Evolutionary conservation across 257 asterid species (phyloP).

Genomic region (Solanum ossicruentum): DNA sequence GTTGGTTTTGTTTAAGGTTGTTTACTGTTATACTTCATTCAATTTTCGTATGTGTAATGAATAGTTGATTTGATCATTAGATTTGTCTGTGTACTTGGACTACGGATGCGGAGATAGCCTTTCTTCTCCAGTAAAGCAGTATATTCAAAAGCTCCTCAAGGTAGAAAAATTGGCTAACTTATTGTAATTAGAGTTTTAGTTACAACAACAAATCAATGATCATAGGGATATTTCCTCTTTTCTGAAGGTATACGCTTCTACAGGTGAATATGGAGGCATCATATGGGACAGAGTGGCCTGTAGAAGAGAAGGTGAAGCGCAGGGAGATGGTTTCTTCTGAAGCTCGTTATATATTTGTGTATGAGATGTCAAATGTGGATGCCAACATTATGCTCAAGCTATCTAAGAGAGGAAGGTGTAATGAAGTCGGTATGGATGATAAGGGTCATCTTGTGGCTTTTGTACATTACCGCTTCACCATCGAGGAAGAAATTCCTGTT

Average conservation of each 20-base stretch:
- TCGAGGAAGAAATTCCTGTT: constrained; percentile 91
- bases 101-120: constrained; percentile 65
- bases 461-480: constrained; percentile 61
- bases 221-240: not conserved
- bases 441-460: constrained; percentile 53
- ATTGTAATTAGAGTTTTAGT: not conserved
- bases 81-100: constrained; percentile 40
- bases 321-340: constrained; percentile 74
- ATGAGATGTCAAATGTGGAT: constrained; percentile 31
- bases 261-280: constrained; percentile 79
- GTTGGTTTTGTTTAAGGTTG: not conserved
- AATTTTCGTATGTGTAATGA: not conserved
- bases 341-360: constrained; percentile 67
- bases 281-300: constrained; percentile 79
- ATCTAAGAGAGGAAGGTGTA: constrained; percentile 5
- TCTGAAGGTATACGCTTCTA: not conserved
- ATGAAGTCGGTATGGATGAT: constrained; percentile 17
- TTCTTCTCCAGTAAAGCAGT: constrained; percentile 34
- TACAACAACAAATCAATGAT: not conserved
- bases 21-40: not conserved
- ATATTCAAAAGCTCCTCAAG: constrained; percentile 65
- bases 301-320: constrained; percentile 74
- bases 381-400: constrained; percentile 5
- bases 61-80: constrained; percentile 20
- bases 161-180: constrained; percentile 18